These are phyloP conservation scores for Coemansia javaensis DNA, from an alignment of 192 early-diverging fungal genomes.

Conservation along the genomic window DNA sequence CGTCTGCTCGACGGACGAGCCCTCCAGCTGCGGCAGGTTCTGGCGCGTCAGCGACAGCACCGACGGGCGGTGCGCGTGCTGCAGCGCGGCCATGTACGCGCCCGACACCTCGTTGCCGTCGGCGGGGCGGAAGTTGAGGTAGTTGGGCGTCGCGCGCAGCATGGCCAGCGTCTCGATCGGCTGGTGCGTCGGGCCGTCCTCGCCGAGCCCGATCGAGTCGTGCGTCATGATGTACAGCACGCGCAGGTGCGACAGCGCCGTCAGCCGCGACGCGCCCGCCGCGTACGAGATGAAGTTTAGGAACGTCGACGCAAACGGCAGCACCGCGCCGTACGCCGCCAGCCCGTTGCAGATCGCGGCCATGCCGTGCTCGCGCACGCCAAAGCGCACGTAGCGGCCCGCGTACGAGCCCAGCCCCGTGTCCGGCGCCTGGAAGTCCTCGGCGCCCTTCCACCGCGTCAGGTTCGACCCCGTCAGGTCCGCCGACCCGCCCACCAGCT, in stretches of 20 bases:
- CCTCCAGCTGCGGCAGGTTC: constrained; percentile 86
- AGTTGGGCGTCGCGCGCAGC: constrained; percentile 87
- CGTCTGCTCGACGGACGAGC: constrained; percentile 73
- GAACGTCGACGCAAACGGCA: constrained; percentile 87
- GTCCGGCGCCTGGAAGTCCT: constrained; percentile 80
- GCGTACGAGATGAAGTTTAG: constrained; percentile 87
- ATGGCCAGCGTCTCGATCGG: constrained; percentile 91
- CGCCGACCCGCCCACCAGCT: constrained; percentile 91
- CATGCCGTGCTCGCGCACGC: constrained; percentile 99
- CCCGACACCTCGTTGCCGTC: constrained; percentile 94
- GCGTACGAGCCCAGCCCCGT: constrained; percentile 74
- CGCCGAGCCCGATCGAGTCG: constrained; percentile 97
- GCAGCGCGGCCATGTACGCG: constrained; percentile 77
- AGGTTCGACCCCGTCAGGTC: constrained; percentile 96
- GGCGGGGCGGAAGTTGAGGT: constrained; percentile 82
- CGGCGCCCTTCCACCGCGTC: constrained; percentile 92
- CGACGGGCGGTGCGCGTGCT: constrained; percentile 64
- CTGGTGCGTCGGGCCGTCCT: constrained; percentile 99
- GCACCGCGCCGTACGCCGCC: constrained; percentile 74
- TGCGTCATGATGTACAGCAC: constrained; percentile 98
- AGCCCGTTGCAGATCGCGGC: constrained; percentile 89
- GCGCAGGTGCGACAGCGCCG: constrained; percentile 81
- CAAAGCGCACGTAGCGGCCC: constrained; percentile 89
- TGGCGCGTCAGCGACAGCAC: constrained; percentile 89
- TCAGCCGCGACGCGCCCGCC: constrained; percentile 80